These are phyloP conservation scores for Neonectria faginata DNA, from an alignment of 2,329 filamentous ascomycete species.

Conservation along the genomic window DNA sequence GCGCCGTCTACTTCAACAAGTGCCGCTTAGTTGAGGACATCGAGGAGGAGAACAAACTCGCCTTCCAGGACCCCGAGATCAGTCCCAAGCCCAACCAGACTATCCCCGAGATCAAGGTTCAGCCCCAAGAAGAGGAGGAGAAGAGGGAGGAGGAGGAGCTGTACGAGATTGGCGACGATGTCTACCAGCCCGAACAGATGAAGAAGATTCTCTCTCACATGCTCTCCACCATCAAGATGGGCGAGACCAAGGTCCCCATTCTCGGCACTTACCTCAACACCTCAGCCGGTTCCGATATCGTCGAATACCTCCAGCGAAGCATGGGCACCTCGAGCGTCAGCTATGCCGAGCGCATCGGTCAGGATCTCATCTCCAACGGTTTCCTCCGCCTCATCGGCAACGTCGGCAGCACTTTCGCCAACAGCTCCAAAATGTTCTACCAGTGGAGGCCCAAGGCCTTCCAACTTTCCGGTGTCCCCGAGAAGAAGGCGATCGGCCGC, in stretches of 20 bases:
- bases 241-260: conserved; percentile 95
- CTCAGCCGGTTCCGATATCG: conserved; percentile 90
- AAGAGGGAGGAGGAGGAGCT: conserved; percentile 83
- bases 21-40: conserved; percentile 95
- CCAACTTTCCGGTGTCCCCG: conserved; percentile 85
- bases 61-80: conserved; percentile 86
- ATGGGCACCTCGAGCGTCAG: conserved; percentile 86
- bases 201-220: conserved; percentile 92
- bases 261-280: conserved; percentile 95
- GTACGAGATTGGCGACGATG: conserved; percentile 90
- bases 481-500: conserved; percentile 83
- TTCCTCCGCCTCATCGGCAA: conserved; percentile 93
- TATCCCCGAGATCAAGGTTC: conserved; percentile 90
- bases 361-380: conserved; percentile 88
- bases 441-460: conserved; percentile 97
- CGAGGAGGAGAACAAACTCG: conserved; percentile 98
- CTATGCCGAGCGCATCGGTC: conserved; percentile 93
- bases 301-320: conserved; percentile 92
- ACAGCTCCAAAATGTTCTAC: conserved; percentile 97
- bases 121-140: conserved; percentile 71
- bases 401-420: conserved; percentile 94
- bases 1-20: conserved; percentile 99
- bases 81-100: conserved; percentile 71
- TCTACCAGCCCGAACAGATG: conserved; percentile 85
- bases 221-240: conserved; percentile 85